Evolutionary conservation across 305 asterid genomes (phyloP).

Genomic region (Fraxinus platypoda): DNA sequence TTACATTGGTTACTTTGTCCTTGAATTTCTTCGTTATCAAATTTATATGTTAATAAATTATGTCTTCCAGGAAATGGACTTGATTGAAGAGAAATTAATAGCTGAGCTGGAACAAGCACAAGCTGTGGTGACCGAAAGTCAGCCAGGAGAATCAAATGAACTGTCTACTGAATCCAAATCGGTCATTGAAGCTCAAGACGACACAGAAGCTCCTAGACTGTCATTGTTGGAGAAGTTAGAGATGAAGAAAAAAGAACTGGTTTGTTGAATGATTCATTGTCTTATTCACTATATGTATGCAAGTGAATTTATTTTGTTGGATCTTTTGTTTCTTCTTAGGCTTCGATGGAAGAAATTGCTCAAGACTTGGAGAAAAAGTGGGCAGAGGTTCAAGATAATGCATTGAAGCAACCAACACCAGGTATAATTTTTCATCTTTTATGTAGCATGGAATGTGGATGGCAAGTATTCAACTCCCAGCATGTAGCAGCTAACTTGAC

Average conservation of each 20-base stretch:
- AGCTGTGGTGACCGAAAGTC: conserved; percentile 27
- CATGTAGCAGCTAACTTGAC: not conserved
- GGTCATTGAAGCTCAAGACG: conserved; percentile 37
- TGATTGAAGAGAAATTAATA: conserved; percentile 53
- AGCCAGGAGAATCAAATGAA: conserved; percentile 40
- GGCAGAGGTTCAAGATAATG: conserved; percentile 71
- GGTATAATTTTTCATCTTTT: conserved; percentile 41
- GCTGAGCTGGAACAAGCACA: conserved; percentile 53
- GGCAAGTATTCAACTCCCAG: not conserved
- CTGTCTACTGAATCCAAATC: conserved; percentile 34
- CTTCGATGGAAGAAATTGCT: conserved; percentile 53
- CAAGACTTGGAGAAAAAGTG: conserved; percentile 64
- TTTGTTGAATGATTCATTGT: conserved; percentile 31
- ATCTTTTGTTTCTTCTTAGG: conserved; percentile 39
- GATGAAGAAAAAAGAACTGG: conserved; percentile 72
- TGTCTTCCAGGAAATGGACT: conserved; percentile 56
- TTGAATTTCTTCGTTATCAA: not conserved
- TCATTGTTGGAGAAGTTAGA: conserved; percentile 58
- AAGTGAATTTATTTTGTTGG: conserved; percentile 17
- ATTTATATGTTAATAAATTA: not conserved
- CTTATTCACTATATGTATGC: conserved; percentile 19
- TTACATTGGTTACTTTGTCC: conserved; percentile 7
- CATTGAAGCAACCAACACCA: conserved; percentile 78
- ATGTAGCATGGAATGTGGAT: conserved; percentile 1
- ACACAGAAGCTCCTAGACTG: conserved; percentile 44